A percentile compares a stretch with the other conserved stretches of the same genome.
Conservation (phyloP, 2,329 filamentous ascomycete species). For the Tolypocladium amazonense region DNA sequence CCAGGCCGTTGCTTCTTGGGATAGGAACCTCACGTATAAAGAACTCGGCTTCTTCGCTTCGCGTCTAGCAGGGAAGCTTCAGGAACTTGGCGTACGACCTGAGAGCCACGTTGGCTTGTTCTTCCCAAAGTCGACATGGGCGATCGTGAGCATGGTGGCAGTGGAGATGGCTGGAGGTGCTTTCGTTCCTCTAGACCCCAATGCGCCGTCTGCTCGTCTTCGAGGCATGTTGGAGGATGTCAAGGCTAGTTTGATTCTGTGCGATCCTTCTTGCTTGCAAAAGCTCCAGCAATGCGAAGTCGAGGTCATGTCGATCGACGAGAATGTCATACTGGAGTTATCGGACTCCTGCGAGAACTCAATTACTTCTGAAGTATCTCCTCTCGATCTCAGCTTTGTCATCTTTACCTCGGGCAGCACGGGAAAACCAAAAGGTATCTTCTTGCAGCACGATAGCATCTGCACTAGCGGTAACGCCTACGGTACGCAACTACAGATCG, state of each 20-base stretch:
- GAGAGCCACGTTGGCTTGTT: slow-evolving; percentile 1
- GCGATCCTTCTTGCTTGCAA: not conserved
- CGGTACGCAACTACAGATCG: slow-evolving; percentile 2
- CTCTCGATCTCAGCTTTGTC: not conserved
- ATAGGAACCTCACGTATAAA: not conserved
- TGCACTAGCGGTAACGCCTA: slow-evolving; percentile 1
- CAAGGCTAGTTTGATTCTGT: not conserved
- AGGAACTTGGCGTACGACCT: not conserved
- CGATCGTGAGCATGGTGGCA: slow-evolving; percentile 2
- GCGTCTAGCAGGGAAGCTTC: not conserved
- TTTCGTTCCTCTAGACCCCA: slow-evolving; percentile 7
- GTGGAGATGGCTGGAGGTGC: slow-evolving; percentile 3
- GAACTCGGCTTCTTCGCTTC: not conserved
- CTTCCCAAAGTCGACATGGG: slow-evolving; percentile 5
- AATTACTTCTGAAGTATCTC: not conserved
- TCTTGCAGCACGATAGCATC: slow-evolving; percentile 1
- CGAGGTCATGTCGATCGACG: not conserved
- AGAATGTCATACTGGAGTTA: not conserved
- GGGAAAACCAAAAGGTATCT: slow-evolving; percentile 35
- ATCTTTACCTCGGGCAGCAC: slow-evolving; percentile 46
- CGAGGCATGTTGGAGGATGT: not conserved
- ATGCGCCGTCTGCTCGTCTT: not conserved
- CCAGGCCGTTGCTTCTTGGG: slow-evolving; percentile 5
- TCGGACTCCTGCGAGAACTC: not conserved
- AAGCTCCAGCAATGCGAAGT: not conserved